A percentile compares a stretch with the other conserved stretches of the same genome.
Conservation (phyloP, 768 basidiomycete genomes). For the Lentinula edodes region DNA sequence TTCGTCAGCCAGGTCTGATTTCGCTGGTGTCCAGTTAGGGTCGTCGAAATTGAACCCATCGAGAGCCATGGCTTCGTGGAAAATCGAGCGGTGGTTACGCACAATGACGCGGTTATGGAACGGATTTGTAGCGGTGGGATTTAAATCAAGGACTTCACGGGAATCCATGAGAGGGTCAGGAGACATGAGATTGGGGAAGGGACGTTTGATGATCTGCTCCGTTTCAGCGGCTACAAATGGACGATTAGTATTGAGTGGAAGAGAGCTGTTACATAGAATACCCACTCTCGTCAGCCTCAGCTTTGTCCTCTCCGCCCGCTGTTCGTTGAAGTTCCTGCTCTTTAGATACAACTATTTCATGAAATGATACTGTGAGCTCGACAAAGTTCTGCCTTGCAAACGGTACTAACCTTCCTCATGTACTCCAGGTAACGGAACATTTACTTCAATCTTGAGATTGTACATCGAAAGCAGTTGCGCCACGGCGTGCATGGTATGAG, state of each 20-base stretch:
- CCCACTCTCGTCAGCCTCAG: background rate
- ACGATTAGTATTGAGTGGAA: background rate
- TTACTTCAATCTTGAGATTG: background rate
- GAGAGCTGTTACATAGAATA: background rate
- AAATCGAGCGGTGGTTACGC: constrained; percentile 69
- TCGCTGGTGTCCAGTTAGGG: constrained; percentile 16
- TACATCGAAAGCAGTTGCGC: background rate
- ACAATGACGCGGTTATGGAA: constrained; percentile 59
- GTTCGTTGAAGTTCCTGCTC: background rate
- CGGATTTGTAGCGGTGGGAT: constrained; percentile 44
- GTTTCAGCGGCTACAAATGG: background rate
- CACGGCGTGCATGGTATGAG: background rate
- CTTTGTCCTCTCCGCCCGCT: background rate
- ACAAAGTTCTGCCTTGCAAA: background rate
- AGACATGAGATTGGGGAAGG: constrained; percentile 57
- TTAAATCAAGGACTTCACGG: constrained; percentile 47
- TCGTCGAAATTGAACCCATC: constrained; percentile 25
- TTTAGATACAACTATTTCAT: background rate
- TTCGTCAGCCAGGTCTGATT: constrained; percentile 12
- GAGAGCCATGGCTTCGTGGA: constrained; percentile 34
- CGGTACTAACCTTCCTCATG: background rate
- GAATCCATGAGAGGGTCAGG: constrained; percentile 59
- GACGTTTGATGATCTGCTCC: constrained; percentile 10
- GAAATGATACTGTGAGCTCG: background rate
- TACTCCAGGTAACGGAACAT: background rate